Base-by-base conservation (phyloP, 164 flowering plant species). In the Nymphaea colorata region DNA sequence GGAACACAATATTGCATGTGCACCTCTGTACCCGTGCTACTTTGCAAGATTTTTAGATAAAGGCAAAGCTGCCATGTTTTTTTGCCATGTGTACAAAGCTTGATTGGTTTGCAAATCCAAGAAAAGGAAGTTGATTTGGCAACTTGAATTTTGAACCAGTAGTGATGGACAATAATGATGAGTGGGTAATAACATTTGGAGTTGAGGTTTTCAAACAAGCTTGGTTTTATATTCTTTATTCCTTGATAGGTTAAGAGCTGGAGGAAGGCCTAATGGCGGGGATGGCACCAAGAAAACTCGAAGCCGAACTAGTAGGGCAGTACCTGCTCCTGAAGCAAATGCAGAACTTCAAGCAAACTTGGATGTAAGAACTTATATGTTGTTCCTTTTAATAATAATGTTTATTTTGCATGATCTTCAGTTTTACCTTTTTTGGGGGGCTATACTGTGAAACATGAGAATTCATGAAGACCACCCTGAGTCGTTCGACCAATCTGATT, bases 321-420 rank as follows among this genome's bases (percentile, higher is more conserved):
- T 80, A 45, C 90, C 93, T 79, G 96, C 87, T 76, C 92, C 96
- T 14, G 89, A 87, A 74, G 98, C 94, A 65, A 91, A 91, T 77
- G 91, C 91, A 3, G 94, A 88, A 76, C 84, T 86, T 71, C 94
- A 85, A 76, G 72, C 84, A 66, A 91, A 91, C 79, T 78, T 89
- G 70, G 96, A 91, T 83, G 98, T 91, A 88, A 61, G 93, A 74
- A 77, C 66, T 25, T 25, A 25, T 59, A 74, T 70, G 59, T 68
- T 66, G 66, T 74, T 61, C 42, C 59, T 60, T 66, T 66, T 74
- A 70, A 61, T 12, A 3, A 10, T 43, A 6, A 17, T 11, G 42
- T 64, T 61, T 66, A 59, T 11, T 14, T 43, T 36, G 57, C 5
- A 47, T 18, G 68, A 36, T 57, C 14, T 60, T 53, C 59, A 4